Conservation (phyloP, 345 rosid species). For the Euphorbia tirucalli region DNA sequence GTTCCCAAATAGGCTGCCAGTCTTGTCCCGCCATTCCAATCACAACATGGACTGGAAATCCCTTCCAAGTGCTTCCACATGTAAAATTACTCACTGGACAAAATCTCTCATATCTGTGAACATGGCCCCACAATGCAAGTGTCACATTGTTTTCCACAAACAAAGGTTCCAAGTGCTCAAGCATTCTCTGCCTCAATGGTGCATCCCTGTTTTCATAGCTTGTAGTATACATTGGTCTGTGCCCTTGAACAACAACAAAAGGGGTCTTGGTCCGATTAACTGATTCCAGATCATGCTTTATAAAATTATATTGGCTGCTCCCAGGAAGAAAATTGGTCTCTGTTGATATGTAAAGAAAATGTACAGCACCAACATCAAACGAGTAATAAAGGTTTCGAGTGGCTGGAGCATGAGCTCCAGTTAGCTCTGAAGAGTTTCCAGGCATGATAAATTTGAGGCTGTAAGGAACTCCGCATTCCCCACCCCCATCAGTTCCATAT, state of each 20-base stretch:
- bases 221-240: conserved; percentile 94
- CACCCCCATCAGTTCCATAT: conserved; percentile 84
- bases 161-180: conserved; percentile 80
- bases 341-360: conserved; percentile 78
- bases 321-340: conserved; percentile 82
- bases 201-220: conserved; percentile 57
- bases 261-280: conserved; percentile 77
- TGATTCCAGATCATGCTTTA: conserved; percentile 72
- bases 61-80: conserved; percentile 62
- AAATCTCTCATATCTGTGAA: conserved; percentile 89
- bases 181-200: conserved; percentile 55
- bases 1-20: conserved; percentile 84
- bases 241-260: conserved; percentile 79
- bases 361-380: conserved; percentile 64
- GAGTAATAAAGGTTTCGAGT: conserved; percentile 85
- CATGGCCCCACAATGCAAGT: conserved; percentile 94
- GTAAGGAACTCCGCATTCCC: conserved; percentile 93
- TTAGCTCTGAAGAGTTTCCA: conserved; percentile 76
- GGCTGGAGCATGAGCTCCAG: conserved; percentile 63
- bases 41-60: conserved; percentile 76
- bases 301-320: conserved; percentile 64
- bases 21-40: conserved; percentile 98
- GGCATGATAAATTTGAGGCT: conserved; percentile 90
- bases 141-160: conserved; percentile 66
- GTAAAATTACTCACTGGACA: conserved; percentile 77